Evolutionary conservation across 2,329 filamentous ascomycete genomes (phyloP).

Genomic region (Ceratocystis ficicola): DNA sequence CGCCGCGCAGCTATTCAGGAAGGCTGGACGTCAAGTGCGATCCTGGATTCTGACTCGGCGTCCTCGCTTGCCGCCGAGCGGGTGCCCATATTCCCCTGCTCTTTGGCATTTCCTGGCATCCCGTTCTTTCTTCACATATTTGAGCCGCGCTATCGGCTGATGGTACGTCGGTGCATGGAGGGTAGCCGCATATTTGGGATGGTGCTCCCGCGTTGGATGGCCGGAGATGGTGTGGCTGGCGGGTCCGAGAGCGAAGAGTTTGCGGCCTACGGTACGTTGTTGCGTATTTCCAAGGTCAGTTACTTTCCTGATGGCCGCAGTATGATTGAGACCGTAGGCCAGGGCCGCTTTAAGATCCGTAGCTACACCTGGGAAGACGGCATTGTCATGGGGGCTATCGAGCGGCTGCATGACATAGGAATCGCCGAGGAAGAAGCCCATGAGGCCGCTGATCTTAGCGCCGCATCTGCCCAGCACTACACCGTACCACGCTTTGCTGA

Average conservation of each 20-base stretch:
- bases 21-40: slow-evolving; percentile 36
- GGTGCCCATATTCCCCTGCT: slow-evolving; percentile 68
- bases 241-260: slow-evolving; percentile 36
- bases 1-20: slow-evolving; percentile 45
- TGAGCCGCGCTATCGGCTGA: slow-evolving; percentile 80
- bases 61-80: slow-evolving; percentile 30
- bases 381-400: slow-evolving; percentile 63
- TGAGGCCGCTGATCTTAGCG: slow-evolving; percentile 50
- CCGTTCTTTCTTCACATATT: slow-evolving; percentile 85
- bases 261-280: slow-evolving; percentile 62
- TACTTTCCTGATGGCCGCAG: slow-evolving; percentile 69
- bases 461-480: slow-evolving; percentile 3
- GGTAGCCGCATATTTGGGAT: slow-evolving; percentile 71
- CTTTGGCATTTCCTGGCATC: slow-evolving; percentile 68
- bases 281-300: slow-evolving; percentile 63
- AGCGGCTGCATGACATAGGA: slow-evolving; percentile 70
- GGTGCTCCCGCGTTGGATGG: slow-evolving; percentile 52
- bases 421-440: slow-evolving; percentile 66
- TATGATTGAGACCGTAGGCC: slow-evolving; percentile 63
- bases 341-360: slow-evolving; percentile 63
- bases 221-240: slow-evolving; percentile 30
- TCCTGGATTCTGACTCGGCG: slow-evolving; percentile 35
- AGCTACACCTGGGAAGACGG: slow-evolving; percentile 57
- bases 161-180: slow-evolving; percentile 69
- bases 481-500: neutral